Evolutionary conservation across 345 rosid species (phyloP).

Genomic region (Schrenkiella parvula): DNA sequence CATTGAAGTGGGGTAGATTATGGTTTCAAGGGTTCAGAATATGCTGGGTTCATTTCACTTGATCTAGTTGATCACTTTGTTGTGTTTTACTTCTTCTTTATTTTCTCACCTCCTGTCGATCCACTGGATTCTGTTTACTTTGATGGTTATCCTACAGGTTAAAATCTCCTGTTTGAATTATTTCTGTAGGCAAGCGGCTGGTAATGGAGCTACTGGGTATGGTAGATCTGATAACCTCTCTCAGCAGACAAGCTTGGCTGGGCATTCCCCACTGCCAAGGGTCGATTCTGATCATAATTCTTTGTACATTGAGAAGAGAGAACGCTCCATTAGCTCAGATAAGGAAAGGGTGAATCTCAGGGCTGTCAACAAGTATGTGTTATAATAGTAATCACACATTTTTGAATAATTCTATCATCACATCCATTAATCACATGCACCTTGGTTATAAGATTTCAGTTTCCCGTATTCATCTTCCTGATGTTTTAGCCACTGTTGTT

Average conservation of each 20-base stretch:
- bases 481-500: constrained; percentile 12
- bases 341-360: constrained; percentile 78
- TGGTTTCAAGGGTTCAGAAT: constrained; percentile 14
- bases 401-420: neutral
- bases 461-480: constrained; percentile 1
- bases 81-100: constrained; percentile 12
- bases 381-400: neutral
- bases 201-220: constrained; percentile 57
- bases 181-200: constrained; percentile 54
- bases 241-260: constrained; percentile 54
- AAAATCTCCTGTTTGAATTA: constrained; percentile 25
- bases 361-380: constrained; percentile 66
- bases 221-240: constrained; percentile 67
- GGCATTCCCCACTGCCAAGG: constrained; percentile 54
- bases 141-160: neutral
- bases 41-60: constrained; percentile 15
- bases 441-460: constrained; percentile 10
- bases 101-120: neutral
- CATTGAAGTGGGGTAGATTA: constrained; percentile 14
- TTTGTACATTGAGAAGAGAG: constrained; percentile 67
- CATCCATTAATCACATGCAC: neutral
- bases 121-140: neutral
- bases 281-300: constrained; percentile 47
- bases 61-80: constrained; percentile 1
- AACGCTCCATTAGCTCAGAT: constrained; percentile 61